Conservation (phyloP, 2,329 filamentous ascomycete genomes). For the Colletotrichum spaethianum region DNA sequence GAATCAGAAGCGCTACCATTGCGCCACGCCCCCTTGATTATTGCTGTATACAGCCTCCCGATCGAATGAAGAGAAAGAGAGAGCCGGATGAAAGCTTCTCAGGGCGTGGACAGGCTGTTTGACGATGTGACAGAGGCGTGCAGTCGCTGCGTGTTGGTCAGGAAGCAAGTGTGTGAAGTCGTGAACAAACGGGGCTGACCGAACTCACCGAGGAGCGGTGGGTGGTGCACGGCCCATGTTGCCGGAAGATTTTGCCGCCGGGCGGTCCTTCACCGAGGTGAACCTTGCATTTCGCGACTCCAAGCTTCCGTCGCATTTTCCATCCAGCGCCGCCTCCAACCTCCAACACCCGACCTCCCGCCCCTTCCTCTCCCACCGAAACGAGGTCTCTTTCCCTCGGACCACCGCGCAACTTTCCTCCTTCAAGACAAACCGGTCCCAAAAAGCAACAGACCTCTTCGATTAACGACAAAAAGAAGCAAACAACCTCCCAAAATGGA, state of each 20-base stretch:
- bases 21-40: slow-evolving; percentile 31
- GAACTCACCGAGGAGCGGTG: not conserved
- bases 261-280: slow-evolving; percentile 21
- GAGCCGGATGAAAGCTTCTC: not conserved
- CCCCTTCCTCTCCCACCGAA: too few species aligned
- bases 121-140: not conserved
- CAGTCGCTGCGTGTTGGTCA: not conserved
- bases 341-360: not conserved
- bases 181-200: not conserved
- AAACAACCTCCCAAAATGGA: slow-evolving; percentile 64
- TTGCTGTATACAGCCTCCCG: not conserved
- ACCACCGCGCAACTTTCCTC: not conserved
- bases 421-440: not conserved
- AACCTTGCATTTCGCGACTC: slow-evolving; percentile 6
- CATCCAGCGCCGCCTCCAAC: not conserved
- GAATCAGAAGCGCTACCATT: slow-evolving; percentile 41
- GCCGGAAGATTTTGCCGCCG: slow-evolving; percentile 26
- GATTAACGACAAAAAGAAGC: not conserved
- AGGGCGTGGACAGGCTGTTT: too few species aligned
- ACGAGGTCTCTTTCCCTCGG: not conserved
- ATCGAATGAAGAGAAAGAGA: not conserved
- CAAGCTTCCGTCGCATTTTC: slow-evolving; percentile 2
- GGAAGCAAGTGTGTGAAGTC: not conserved
- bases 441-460: not conserved
- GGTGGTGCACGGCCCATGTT: not conserved